Base-by-base conservation (phyloP, 768 basidiomycete species). In the Phallus indusiatus region DNA sequence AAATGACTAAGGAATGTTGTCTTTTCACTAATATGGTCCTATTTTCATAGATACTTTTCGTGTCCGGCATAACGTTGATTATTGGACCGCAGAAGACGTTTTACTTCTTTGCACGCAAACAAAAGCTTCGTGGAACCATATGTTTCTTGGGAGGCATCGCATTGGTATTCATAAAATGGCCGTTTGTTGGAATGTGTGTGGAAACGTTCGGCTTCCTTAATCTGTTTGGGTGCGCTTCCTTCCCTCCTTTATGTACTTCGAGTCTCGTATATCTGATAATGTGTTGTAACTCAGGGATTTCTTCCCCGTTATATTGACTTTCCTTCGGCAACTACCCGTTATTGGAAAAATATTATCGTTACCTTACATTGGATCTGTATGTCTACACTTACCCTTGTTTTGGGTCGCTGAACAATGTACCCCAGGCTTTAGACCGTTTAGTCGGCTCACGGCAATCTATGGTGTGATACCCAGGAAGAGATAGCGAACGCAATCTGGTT, bases 251-350 rank as follows among this genome's bases (percentile, higher is more conserved):
- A 20, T 55, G 11, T 52, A 17, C 53, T 28, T 46, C 55, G 21
- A 4, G 11, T 35, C 24, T 1, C 33, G 24, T 17, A n/a, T 54
- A 10, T 53, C 28, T 46, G 20, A 6, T 33, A 18, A 14, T 11
- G 17, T 46, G 33, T 37, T 54, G 47, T 16, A 28, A 34, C 62
- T 50, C 74, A 98, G 95, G 49, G 95, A 97, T 74, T 99, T 99
- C 78, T 98, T 98, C 82, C 96, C 96, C 6, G 96, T 98, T 61
- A 87, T 99, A 57, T 76, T 99, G 53, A 94, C 92, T n/a, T 97
- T 98, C 78, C 74, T 98, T 63, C 81, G 94, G 58, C 95, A 97
- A 74, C 70, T 98, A 50, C 95, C 96, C 5, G 84, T 96, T 63
- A 80, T 99, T 59, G 95, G 96, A 24, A 90, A 84, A 0, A 71